Percentiles rank a stretch among this genome's conserved stretches.
Conservation (phyloP, 768 basidiomycete species). For the Strobilomyces dryophilus region DNA sequence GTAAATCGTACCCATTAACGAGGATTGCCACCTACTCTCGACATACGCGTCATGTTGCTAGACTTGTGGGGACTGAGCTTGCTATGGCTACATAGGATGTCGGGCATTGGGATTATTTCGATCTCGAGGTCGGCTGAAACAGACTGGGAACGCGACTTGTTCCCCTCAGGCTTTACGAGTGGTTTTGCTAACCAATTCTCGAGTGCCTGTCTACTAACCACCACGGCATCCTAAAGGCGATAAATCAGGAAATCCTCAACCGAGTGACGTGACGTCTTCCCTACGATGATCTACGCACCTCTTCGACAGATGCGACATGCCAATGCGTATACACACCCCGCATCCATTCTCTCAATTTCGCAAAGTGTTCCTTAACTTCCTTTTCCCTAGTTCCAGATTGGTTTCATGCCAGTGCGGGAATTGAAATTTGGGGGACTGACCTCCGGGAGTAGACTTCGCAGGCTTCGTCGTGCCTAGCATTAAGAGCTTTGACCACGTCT, state of each 20-base stretch:
- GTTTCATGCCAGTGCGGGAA: constrained; percentile 14
- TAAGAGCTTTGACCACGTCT: constrained; percentile 50
- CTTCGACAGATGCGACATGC: constrained; percentile 43
- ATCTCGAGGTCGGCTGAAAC: constrained; percentile 15
- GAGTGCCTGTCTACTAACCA: constrained; percentile 59
- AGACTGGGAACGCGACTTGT: constrained; percentile 17
- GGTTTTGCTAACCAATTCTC: constrained; percentile 54
- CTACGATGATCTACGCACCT: constrained; percentile 37
- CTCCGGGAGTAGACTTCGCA: constrained; percentile 46
- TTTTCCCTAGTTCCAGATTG: constrained; percentile 37
- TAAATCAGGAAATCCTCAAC: constrained; percentile 13
- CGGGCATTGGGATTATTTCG: constrained; percentile 31
- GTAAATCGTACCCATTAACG: background rate
- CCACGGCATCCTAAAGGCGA: constrained; percentile 43
- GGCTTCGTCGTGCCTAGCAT: constrained; percentile 49
- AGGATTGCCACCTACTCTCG: constrained; percentile 36
- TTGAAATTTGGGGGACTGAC: constrained; percentile 34
- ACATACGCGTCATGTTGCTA: constrained; percentile 64
- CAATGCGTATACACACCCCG: constrained; percentile 60
- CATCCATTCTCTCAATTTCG: constrained; percentile 48
- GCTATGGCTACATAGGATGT: constrained; percentile 62
- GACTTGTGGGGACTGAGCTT: constrained; percentile 57
- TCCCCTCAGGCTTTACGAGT: constrained; percentile 19
- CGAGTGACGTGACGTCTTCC: constrained; percentile 7
- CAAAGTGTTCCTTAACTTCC: constrained; percentile 41